phyloP scores from a whole-genome alignment of 1,284 basidiomycete species.

The Polyporus tsugae region DNA sequence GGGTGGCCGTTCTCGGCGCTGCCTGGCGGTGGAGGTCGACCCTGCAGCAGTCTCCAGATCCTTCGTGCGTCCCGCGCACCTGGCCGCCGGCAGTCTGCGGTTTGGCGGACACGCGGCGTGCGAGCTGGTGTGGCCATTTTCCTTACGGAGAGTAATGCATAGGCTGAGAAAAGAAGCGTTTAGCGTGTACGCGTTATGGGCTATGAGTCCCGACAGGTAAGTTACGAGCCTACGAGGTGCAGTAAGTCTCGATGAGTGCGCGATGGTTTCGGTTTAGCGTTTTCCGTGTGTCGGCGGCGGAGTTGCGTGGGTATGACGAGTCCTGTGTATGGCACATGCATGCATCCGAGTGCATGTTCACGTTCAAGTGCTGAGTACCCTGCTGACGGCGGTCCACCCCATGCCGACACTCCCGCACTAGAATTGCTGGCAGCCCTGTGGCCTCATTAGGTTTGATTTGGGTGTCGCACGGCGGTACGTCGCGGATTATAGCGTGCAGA shows the following conservation, averaged over 20 bases:
- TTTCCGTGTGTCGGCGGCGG: slow-evolving; percentile 1
- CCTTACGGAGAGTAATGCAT: neutral
- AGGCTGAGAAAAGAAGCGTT: neutral
- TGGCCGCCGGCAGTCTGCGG: neutral
- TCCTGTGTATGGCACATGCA: neutral
- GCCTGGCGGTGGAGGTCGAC: neutral
- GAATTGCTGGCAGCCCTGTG: neutral
- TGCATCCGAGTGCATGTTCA: neutral
- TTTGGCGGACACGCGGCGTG: neutral
- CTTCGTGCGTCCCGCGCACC: neutral
- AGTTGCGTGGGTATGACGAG: neutral
- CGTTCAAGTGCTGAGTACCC: neutral
- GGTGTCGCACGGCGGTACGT: neutral
- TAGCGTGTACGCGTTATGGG: neutral
- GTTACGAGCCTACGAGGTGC: neutral
- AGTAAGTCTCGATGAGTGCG: neutral
- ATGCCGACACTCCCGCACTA: neutral
- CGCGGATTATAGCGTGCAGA: neutral
- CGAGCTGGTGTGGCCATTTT: neutral
- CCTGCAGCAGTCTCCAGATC: neutral
- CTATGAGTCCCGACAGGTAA: neutral
- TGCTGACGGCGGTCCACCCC: neutral
- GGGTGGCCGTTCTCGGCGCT: neutral
- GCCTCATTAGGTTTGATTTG: neutral
- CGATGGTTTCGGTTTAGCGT: slow-evolving; percentile 1